Conservation (phyloP, 2,329 filamentous ascomycete species). For the Aspergillus novoparasiticus region DNA sequence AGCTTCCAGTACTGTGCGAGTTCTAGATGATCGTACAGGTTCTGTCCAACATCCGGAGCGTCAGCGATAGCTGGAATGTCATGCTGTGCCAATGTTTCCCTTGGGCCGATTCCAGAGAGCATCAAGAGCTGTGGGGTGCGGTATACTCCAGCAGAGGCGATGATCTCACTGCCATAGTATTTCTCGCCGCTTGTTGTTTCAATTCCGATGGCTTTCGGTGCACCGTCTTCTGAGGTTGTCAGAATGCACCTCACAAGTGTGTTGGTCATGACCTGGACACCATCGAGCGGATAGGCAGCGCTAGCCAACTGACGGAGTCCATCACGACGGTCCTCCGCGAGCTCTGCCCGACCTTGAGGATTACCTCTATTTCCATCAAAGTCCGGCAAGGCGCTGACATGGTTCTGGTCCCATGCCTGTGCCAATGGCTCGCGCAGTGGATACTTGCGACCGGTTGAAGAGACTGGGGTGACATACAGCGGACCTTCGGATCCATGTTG, state of each 20-base stretch:
- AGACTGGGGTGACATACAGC: conserved; percentile 18
- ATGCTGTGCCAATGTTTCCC: conserved; percentile 25
- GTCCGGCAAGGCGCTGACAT: conserved; percentile 5
- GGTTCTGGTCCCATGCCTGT: conserved; percentile 6
- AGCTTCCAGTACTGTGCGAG: conserved; percentile 20
- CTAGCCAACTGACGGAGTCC: conserved; percentile 14
- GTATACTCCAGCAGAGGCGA: conserved; percentile 46
- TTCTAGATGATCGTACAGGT: conserved; percentile 15
- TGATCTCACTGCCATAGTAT: conserved; percentile 40
- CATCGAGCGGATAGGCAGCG: conserved; percentile 10
- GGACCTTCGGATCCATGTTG: conserved; percentile 32
- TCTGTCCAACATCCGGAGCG: conserved; percentile 13
- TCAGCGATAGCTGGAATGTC: conserved; percentile 28
- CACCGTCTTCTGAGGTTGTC: neutral
- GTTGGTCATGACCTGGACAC: conserved; percentile 8
- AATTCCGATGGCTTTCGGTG: neutral
- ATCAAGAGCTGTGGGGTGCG: conserved; percentile 45
- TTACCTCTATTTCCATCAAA: conserved; percentile 12
- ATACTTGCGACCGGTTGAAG: conserved; percentile 13
- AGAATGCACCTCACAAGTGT: conserved; percentile 11
- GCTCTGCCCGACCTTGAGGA: conserved; percentile 12
- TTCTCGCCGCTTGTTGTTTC: neutral
- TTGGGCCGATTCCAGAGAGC: conserved; percentile 34
- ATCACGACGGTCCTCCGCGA: conserved; percentile 11
- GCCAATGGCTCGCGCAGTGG: conserved; percentile 13